These are phyloP conservation scores for Neonectria sp. DNA, from an alignment of 2,329 filamentous ascomycete genomes.

Conservation along the genomic window DNA sequence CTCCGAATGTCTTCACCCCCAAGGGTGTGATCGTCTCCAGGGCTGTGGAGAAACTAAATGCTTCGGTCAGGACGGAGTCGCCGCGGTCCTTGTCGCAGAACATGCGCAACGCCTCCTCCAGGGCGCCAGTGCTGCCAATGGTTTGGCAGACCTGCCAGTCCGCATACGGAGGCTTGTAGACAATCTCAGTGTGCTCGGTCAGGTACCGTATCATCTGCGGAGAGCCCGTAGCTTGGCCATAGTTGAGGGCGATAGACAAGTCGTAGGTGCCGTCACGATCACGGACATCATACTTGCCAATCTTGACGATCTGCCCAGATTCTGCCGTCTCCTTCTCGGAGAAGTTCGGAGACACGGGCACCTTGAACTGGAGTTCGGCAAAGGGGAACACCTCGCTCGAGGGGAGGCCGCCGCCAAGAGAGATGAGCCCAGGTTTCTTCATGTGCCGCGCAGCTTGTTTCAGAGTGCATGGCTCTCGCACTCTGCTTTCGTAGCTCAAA, in stretches of 20 bases:
- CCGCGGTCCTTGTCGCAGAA: constrained; percentile 78
- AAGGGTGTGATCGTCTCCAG: constrained; percentile 71
- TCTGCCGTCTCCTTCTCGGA: constrained; percentile 76
- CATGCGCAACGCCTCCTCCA: constrained; percentile 89
- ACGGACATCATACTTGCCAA: constrained; percentile 88
- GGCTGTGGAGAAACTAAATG: constrained; percentile 89
- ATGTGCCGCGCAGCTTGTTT: constrained; percentile 87
- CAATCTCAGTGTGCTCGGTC: constrained; percentile 95
- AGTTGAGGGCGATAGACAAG: constrained; percentile 91
- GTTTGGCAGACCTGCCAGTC: constrained; percentile 92
- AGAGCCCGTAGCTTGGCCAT: constrained; percentile 88
- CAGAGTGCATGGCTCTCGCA: constrained; percentile 77
- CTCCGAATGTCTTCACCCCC: constrained; percentile 66
- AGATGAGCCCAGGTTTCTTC: constrained; percentile 87
- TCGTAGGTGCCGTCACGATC: constrained; percentile 73
- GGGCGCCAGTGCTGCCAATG: constrained; percentile 86
- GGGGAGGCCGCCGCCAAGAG: constrained; percentile 91
- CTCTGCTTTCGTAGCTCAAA: constrained; percentile 74
- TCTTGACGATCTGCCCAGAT: constrained; percentile 72
- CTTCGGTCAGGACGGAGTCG: constrained; percentile 88
- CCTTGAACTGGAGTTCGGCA: constrained; percentile 80
- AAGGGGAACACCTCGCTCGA: constrained; percentile 95
- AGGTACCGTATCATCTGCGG: constrained; percentile 92
- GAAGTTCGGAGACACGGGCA: constrained; percentile 79
- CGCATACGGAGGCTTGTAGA: constrained; percentile 87